These are phyloP conservation scores for Annulohypoxylon truncatum DNA, from an alignment of 2,329 filamentous ascomycete species.

Conservation along the genomic window DNA sequence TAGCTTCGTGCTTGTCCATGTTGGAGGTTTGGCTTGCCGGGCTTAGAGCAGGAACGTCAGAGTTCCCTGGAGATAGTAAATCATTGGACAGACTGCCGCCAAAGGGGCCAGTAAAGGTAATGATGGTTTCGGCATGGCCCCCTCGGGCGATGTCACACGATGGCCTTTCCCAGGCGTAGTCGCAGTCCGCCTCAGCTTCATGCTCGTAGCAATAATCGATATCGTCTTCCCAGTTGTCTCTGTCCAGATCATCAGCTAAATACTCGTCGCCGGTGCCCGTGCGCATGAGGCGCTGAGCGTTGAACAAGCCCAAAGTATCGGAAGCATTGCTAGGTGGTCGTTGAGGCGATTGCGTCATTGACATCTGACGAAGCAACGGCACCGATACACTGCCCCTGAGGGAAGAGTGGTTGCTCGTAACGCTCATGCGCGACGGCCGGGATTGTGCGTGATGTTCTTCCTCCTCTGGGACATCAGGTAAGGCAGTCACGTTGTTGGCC, in stretches of 20 bases:
- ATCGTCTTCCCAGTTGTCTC: conserved; percentile 73
- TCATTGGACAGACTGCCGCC: conserved; percentile 18
- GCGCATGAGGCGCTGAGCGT: conserved; percentile 51
- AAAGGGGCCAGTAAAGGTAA: conserved; percentile 15
- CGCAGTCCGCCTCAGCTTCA: conserved; percentile 73
- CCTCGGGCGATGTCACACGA: conserved; percentile 60
- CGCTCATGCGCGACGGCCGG: conserved; percentile 57
- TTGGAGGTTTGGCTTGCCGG: conserved; percentile 61
- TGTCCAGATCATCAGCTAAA: conserved; percentile 47
- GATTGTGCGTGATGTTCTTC: conserved; percentile 61
- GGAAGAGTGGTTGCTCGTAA: conserved; percentile 62
- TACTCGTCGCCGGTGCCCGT: conserved; percentile 44
- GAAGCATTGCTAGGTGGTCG: conserved; percentile 62
- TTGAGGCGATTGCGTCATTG: conserved; percentile 49
- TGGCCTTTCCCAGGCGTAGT: conserved; percentile 72
- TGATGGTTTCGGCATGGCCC: conserved; percentile 24
- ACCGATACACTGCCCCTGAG: conserved; percentile 67
- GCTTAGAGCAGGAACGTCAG: conserved; percentile 62
- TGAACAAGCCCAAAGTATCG: conserved; percentile 62
- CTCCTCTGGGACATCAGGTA: conserved; percentile 72
- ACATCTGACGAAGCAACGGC: conserved; percentile 62
- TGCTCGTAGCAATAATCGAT: conserved; percentile 79
- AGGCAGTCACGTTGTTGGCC: conserved; percentile 53
- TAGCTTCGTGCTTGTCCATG: conserved; percentile 56
- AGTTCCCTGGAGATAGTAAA: conserved; percentile 50